Base-by-base conservation (phyloP, 495 filamentous ascomycete species). In the Aspergillus saccharolyticus region DNA sequence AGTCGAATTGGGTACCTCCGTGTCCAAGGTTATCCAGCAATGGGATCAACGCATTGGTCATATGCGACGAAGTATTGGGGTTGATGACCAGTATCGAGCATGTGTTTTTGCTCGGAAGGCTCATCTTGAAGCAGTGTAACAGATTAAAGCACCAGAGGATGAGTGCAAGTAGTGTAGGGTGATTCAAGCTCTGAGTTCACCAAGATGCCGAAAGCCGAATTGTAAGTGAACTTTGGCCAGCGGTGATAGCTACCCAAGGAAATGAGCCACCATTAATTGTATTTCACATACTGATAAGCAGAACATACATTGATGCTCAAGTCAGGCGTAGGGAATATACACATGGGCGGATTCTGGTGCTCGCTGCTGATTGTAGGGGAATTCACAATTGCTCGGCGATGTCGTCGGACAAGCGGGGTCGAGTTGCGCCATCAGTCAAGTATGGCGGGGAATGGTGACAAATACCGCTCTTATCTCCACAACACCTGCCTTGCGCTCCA, bases 11-110 rank as follows among this genome's bases (percentile, higher is more conserved):
- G 25, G 82, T 75, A 73, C 80, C 73, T 53, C 64, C 53, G 54
- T 75, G 79, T 54, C 71, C 71, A 53, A 82, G 73, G 22, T 59
- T 66, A 21, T 80, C 70, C 56, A 94, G 74, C 2, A 91, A 78
- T 0, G 85, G 81, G 49, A 79, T 80, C 53, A 97, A 72, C 4
- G 82, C 84, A 10, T 85, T 78, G 0, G 92, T 97, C 91, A 97
- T 97, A 48, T 83, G 77, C 42, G 72, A 63, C 2, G 87, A 91
- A 21, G 90, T 93, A 72, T 97, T 97, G 30, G 93, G 93, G 65
- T 97, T 97, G 70, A 97, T 83, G 61, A 96, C 80, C 62, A 96
- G 74, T 63, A 96, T 89, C 45, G 62, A 64, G 58, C 74, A 66
- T 42, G 57, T 55, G 7, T 56, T 44, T 42, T 51, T 54, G 24